Evolutionary conservation across 108 stramenopile species (phyloP).

Genomic region (Fistulifera solaris): DNA sequence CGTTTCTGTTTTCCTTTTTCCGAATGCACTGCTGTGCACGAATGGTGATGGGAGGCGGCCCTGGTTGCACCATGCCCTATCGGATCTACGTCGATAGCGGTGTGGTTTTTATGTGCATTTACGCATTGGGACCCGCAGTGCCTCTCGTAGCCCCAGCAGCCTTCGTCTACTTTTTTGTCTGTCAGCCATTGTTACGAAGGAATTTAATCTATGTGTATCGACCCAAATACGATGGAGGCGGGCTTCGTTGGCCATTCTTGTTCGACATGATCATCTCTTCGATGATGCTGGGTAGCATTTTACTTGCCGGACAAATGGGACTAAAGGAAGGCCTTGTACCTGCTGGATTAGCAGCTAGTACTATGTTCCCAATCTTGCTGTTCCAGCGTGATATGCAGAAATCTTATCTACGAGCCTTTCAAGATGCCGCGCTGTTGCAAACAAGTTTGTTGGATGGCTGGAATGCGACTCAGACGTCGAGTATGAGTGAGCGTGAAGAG

Average conservation of each 20-base stretch:
- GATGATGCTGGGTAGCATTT: conserved; percentile 52
- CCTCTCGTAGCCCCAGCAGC: conserved; percentile 70
- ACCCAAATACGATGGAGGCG: conserved; percentile 62
- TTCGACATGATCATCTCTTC: conserved; percentile 60
- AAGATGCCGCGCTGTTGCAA: conserved; percentile 74
- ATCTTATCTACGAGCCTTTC: conserved; percentile 50
- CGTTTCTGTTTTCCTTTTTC: conserved; percentile 49
- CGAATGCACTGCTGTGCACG: conserved; percentile 37
- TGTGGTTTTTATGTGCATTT: conserved; percentile 64
- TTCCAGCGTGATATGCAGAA: conserved; percentile 41
- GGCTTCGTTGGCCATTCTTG: conserved; percentile 72
- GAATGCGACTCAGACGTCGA: conserved; percentile 49
- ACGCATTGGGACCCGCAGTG: conserved; percentile 67
- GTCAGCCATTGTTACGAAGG: conserved; percentile 58
- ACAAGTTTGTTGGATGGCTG: conserved; percentile 75
- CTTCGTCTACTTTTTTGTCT: conserved; percentile 62
- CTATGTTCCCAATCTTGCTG: conserved; percentile 52
- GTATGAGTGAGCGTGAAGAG: conserved; percentile 59
- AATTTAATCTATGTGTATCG: conserved; percentile 72
- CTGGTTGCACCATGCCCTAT: conserved; percentile 73
- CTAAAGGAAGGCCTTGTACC: conserved; percentile 58
- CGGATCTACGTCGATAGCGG: conserved; percentile 79
- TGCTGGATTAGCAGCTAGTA: conserved; percentile 49
- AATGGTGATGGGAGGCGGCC: conserved; percentile 29
- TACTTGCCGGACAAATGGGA: conserved; percentile 38